Conservation (phyloP, 495 filamentous ascomycete genomes). For the Lasiosphaeria ovina region DNA sequence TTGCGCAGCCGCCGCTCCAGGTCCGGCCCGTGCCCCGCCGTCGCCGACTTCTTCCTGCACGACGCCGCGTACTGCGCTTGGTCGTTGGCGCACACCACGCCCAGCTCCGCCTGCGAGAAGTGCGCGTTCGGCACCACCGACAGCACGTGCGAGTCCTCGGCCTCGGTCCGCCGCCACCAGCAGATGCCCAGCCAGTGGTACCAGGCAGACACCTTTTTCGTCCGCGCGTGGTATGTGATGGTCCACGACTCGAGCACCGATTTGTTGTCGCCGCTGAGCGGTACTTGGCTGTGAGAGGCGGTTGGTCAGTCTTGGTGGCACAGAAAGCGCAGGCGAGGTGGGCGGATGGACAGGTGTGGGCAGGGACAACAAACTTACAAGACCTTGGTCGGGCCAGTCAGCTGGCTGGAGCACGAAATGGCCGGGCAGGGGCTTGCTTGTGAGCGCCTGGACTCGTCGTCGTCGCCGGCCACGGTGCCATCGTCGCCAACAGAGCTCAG, state of each 20-base stretch:
- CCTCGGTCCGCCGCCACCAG: constrained; percentile 5
- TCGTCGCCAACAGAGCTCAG: not conserved
- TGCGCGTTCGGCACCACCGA: constrained; percentile 21
- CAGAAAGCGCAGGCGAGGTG: not conserved
- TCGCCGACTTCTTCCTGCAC: not conserved
- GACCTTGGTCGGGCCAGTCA: constrained; percentile 7
- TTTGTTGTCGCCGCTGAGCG: constrained; percentile 4
- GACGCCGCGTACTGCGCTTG: not conserved
- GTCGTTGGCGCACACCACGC: constrained; percentile 4
- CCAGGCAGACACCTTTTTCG: not conserved
- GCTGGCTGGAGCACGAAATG: constrained; percentile 2
- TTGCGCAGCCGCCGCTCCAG: constrained; percentile 15
- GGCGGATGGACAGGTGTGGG: not conserved
- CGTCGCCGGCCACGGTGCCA: not conserved
- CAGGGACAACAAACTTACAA: constrained; percentile 5
- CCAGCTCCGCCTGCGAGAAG: constrained; percentile 20
- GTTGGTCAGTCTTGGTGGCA: not conserved
- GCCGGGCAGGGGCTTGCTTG: not conserved
- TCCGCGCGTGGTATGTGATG: constrained; percentile 20
- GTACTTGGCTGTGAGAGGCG: constrained; percentile 3
- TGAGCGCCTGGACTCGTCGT: not conserved
- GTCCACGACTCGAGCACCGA: constrained; percentile 22
- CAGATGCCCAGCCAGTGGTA: constrained; percentile 14
- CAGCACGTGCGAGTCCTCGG: constrained; percentile 15
- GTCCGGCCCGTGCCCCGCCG: constrained; percentile 7